Percentiles rank a stretch among this genome's conserved stretches.
phyloP scores from a whole-genome alignment of 2,329 filamentous ascomycete species.

The Aspergillus pseudonomiae region DNA sequence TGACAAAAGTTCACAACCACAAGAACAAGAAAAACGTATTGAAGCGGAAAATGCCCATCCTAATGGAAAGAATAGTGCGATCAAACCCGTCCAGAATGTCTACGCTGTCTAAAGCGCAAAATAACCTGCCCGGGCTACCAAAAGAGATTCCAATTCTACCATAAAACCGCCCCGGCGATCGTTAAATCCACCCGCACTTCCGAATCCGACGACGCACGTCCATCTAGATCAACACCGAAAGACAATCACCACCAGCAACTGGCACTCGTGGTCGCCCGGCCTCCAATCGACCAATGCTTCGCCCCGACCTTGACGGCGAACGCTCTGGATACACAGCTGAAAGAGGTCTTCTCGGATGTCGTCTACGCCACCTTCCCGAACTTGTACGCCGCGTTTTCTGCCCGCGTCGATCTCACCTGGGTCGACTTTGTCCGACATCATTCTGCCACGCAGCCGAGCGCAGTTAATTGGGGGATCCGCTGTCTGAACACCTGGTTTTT shows the following conservation, averaged over 20 bases:
- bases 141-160: slow-evolving; percentile 22
- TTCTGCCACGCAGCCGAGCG: slow-evolving; percentile 4
- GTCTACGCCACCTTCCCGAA: slow-evolving; percentile 21
- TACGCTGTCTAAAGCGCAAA: slow-evolving; percentile 18
- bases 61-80: slow-evolving; percentile 20
- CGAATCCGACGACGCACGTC: background rate
- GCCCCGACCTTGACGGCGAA: slow-evolving; percentile 15
- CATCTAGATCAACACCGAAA: background rate
- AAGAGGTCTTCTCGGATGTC: slow-evolving; percentile 22
- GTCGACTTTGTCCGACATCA: slow-evolving; percentile 22
- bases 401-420: slow-evolving; percentile 23
- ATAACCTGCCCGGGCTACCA: slow-evolving; percentile 24
- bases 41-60: background rate
- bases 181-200: slow-evolving; percentile 4
- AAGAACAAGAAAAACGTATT: background rate
- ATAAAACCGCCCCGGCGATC: slow-evolving; percentile 10
- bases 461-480: slow-evolving; percentile 18
- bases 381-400: slow-evolving; percentile 19
- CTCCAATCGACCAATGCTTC: slow-evolving; percentile 16
- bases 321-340: slow-evolving; percentile 17
- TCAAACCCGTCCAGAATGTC: slow-evolving; percentile 25
- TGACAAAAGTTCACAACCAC: background rate
- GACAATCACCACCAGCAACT: background rate
- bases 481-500: slow-evolving; percentile 20
- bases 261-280: background rate